These are phyloP conservation scores for Neopestalotiopsis sp. DNA, from an alignment of 2,329 filamentous ascomycete species.

Conservation along the genomic window DNA sequence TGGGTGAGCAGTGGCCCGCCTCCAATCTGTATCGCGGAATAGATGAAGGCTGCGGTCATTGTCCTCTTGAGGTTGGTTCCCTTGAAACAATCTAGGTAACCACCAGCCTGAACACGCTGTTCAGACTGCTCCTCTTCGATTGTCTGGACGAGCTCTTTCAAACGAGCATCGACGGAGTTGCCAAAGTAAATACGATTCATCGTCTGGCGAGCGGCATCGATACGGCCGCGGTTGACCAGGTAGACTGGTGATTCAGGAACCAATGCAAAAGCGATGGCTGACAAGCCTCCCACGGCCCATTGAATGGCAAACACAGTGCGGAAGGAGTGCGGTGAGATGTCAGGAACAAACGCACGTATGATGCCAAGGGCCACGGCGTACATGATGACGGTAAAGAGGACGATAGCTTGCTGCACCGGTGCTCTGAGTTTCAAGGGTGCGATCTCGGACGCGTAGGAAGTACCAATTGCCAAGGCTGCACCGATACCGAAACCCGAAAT, in stretches of 20 bases:
- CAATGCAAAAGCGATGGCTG: not conserved
- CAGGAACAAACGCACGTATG: not conserved
- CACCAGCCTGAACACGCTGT: not conserved
- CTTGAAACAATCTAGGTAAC: not conserved
- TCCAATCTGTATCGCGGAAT: not conserved
- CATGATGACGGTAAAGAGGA: not conserved
- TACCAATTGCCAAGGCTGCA: not conserved
- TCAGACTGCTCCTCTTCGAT: not conserved
- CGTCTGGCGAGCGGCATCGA: not conserved
- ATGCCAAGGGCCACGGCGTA: not conserved
- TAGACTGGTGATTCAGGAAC: conserved; percentile 1
- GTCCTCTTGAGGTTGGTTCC: not conserved
- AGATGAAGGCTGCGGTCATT: conserved; percentile 3
- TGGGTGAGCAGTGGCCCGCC: not conserved
- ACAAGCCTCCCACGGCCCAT: not conserved
- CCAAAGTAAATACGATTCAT: not conserved
- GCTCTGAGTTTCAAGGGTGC: not conserved
- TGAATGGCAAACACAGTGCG: conserved; percentile 5
- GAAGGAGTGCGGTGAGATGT: not conserved
- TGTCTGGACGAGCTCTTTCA: not conserved
- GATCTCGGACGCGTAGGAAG: not conserved
- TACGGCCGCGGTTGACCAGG: not conserved
- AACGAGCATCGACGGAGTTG: not conserved
- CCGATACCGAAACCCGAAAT: not conserved
- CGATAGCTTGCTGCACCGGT: not conserved